A percentile compares a stretch with the other conserved stretches of the same genome.
These are phyloP conservation scores for Candida mesenterica DNA, from an alignment of 1,139 yeast species.

Conservation along the genomic window DNA sequence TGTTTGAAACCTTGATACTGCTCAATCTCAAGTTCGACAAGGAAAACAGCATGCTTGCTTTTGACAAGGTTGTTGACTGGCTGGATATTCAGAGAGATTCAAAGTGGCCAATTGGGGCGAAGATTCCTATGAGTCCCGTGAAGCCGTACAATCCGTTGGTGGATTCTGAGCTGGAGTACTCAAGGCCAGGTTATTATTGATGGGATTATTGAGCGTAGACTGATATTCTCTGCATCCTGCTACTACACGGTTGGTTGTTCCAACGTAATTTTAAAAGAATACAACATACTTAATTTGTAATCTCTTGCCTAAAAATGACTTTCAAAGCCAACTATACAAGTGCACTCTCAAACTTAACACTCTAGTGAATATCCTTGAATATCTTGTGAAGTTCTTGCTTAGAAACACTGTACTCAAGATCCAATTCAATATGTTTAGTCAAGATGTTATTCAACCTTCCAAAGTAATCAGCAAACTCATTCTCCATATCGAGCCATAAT, in stretches of 20 bases:
- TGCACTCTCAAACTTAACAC: background rate
- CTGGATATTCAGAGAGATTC: slow-evolving; percentile 37
- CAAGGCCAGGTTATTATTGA: slow-evolving; percentile 1
- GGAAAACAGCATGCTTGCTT: slow-evolving; percentile 42
- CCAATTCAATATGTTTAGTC: slow-evolving; percentile 37
- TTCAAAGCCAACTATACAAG: too few species aligned
- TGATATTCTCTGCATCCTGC: too few species aligned
- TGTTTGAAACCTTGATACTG: slow-evolving; percentile 40
- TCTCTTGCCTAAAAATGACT: too few species aligned
- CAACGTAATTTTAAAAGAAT: too few species aligned
- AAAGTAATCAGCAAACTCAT: slow-evolving; percentile 35
- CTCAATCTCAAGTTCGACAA: slow-evolving; percentile 41
- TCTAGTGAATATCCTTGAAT: slow-evolving; percentile 14
- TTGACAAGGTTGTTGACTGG: slow-evolving; percentile 39
- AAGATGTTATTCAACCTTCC: slow-evolving; percentile 38
- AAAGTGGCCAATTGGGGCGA: slow-evolving; percentile 47
- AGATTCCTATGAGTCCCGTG: slow-evolving; percentile 30
- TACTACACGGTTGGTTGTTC: too few species aligned
- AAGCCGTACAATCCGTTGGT: slow-evolving; percentile 10
- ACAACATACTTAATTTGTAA: too few species aligned
- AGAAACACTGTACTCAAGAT: slow-evolving; percentile 37
- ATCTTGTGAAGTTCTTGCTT: slow-evolving; percentile 35
- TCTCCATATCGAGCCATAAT: slow-evolving; percentile 46
- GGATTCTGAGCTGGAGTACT: background rate
- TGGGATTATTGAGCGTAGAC: background rate